Evolutionary conservation across 139 green algal genomes (phyloP), one percentile per base, ranked within the genome.

Genomic region (Picochlorum sp.): DNA sequence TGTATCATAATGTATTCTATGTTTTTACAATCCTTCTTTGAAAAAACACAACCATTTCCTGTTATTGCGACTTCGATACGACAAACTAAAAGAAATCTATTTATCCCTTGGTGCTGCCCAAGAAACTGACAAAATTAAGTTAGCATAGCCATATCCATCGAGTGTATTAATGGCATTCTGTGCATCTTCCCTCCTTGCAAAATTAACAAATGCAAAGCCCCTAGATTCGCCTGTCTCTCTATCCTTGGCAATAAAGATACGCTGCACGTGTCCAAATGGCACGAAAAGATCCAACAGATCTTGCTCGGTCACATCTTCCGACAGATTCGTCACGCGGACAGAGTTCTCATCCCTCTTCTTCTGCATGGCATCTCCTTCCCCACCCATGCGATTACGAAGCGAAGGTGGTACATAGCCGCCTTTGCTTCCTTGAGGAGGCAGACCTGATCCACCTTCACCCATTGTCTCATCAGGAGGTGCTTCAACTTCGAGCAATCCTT

Each of bases 151-250:
- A 64, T 87, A 95, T 33, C 83, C 89, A 64, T 96, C 81, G 40
- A 97, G 77, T 59, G 85, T 94, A 53, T 83, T 66, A 56, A 98
- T 97, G 14, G 89, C 91, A 6, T 81, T 72, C 35, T 88, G 68
- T 6, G 87, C 92, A 55, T 96, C 87, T 33, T 96, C 82, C 60
- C 80, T 83, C 32, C 59, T 66, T 32, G 88, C 69, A 60, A 96
- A 98, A 77, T 96, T 99, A 72, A 99, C 85, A 59, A 99, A 99
- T 0, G 86, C 93, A 80, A 99, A 99, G 44, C 93, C 93, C 14
- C 93, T 69, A 59, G 73, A 86, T 72, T 95, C 86, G 30, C 77
- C 77, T 7, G 93, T 99, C 14, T 93, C 85, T 10, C 90, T 77
- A 70, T 99, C 93, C 52, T 94, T 86, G 26, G 93, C 93, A 14